Base-by-base conservation (phyloP, 306 rosid species). In the Coriaria nepalensis region DNA sequence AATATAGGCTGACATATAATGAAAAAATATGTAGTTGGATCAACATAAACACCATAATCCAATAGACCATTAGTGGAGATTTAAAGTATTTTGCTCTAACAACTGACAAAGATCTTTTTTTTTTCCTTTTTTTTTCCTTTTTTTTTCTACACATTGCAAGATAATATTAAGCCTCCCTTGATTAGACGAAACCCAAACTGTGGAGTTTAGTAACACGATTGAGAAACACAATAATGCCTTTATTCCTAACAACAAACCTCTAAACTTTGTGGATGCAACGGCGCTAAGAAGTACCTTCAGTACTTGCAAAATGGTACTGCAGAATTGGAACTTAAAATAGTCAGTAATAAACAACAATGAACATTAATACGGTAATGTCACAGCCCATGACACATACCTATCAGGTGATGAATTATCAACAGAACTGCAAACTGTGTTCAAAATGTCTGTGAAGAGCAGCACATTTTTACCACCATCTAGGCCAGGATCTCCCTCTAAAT, bases 401-500 rank as follows among this genome's bases (percentile, higher is more conserved):
- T 92, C 99, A 61, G 96, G 78, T 11, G 99, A 82, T 49, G 86
- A 86, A 67, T 92, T 92, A 81, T 92, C 96, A 60, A 82, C 66
- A 60, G 79, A 86, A 67, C 78, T 42, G 65, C 96, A 92, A 44
- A 72, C 73, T 87, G 82, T 82, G 83, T 75, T 86, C 64, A 92
- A 61, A 42, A 92, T 80, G 68, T 86, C 99, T 2, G 94, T 70
- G 62, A 78, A 86, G 41, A 75, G 62, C 2, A 73, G 73, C 49
- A 43, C 93, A 73, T 81, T 92, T 79, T 75, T 82, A 55, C 95
- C 88, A 46, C 86, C 93, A 37, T 92, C 88, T 68, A 92, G 74
- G 53, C 99, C 96, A 52, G 88, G 99, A 75, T 92, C 99, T 61
- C 99, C 99, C 75, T 92, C 99, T 61, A 92, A 66, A 78, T 92